Conservation (phyloP, 768 basidiomycete species). For the Pleurotus pulmonarius region DNA sequence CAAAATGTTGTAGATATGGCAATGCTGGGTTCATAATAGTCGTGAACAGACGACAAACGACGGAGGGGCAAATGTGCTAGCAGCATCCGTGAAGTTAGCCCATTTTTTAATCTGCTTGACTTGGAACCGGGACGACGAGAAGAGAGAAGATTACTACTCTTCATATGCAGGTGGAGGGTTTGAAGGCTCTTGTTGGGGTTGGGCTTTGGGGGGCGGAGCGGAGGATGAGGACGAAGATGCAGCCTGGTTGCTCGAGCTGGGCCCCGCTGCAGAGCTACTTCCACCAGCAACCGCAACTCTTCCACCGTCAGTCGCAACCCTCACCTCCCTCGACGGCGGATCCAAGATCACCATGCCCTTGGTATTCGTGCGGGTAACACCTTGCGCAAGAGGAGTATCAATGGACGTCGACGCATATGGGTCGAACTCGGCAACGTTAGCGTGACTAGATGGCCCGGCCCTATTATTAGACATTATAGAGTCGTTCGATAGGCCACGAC, state of each 20-base stretch:
- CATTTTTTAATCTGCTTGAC: no score
- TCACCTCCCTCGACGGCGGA: slow-evolving; percentile 5
- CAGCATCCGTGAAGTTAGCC: no score
- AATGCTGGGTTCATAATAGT: no score
- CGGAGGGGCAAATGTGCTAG: no score
- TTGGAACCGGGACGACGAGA: no score
- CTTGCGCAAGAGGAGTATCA: slow-evolving; percentile 4
- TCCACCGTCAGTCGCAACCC: slow-evolving; percentile 5
- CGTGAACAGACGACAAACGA: no score
- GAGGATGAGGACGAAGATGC: not conserved
- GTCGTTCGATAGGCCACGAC: slow-evolving; percentile 1
- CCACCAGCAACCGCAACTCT: not conserved
- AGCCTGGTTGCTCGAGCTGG: not conserved
- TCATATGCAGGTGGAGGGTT: slow-evolving; percentile 4
- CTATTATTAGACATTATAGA: not conserved
- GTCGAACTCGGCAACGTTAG: slow-evolving; percentile 1
- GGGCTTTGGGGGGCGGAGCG: not conserved
- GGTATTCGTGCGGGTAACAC: slow-evolving; percentile 3
- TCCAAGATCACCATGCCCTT: slow-evolving; percentile 5
- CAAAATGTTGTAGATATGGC: no score
- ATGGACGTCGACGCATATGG: slow-evolving; percentile 3
- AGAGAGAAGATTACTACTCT: not conserved
- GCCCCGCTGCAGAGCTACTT: not conserved
- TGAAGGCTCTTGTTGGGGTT: not conserved
- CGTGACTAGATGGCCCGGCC: not conserved